Evolutionary conservation across 164 flowering plant genomes (phyloP).

Genomic region (Liquidambar formosana): DNA sequence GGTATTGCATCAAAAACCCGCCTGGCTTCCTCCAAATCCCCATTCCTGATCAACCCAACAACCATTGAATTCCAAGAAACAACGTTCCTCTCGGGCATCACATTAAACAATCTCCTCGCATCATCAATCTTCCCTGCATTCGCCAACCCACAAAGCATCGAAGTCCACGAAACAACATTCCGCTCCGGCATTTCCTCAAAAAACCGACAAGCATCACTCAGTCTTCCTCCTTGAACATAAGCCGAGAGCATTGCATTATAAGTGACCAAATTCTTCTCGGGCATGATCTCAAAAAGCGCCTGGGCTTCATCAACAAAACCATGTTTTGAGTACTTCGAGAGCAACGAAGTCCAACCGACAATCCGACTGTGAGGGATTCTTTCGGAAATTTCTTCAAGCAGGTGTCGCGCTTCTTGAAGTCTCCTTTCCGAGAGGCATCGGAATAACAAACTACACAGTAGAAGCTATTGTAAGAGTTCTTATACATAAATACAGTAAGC

Average conservation of each 20-base stretch:
- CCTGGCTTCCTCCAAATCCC: slow-evolving; percentile 47
- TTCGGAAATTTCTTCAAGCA: slow-evolving; percentile 41
- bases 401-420: slow-evolving; percentile 33
- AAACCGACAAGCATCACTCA: slow-evolving; percentile 38
- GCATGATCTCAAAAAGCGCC: slow-evolving; percentile 47
- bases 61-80: too few species aligned
- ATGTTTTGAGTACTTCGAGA: slow-evolving; percentile 33
- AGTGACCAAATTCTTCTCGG: slow-evolving; percentile 43
- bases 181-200: slow-evolving; percentile 52
- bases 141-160: slow-evolving; percentile 46
- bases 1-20: slow-evolving; percentile 47
- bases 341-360: slow-evolving; percentile 45
- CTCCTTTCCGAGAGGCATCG: slow-evolving; percentile 17
- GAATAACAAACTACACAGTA: too few species aligned
- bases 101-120: slow-evolving; percentile 43
- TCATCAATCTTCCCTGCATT: slow-evolving; percentile 35
- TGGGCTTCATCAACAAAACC: slow-evolving; percentile 50
- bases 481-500: neutral
- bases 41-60: slow-evolving; percentile 44
- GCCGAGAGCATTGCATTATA: slow-evolving; percentile 59
- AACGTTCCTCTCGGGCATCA: slow-evolving; percentile 55
- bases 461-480: too few species aligned
- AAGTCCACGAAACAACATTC: slow-evolving; percentile 68
- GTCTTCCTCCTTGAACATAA: slow-evolving; percentile 39
- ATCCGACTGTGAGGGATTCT: slow-evolving; percentile 23